Percentiles rank a stretch among this genome's conserved stretches.
phyloP scores from a whole-genome alignment of 257 asterid species.

The Salvia hispanica region DNA sequence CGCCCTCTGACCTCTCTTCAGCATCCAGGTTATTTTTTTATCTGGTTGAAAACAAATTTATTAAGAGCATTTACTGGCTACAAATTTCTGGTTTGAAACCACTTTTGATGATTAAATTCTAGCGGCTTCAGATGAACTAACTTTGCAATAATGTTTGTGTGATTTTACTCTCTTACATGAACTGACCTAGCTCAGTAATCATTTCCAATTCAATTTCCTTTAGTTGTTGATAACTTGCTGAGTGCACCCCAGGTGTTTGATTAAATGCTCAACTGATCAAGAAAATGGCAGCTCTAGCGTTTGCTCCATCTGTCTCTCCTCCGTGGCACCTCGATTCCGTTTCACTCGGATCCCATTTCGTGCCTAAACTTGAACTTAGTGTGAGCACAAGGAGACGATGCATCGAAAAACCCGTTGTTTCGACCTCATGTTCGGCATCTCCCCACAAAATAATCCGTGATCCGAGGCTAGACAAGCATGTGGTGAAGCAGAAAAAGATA shows the following conservation, averaged over 20 bases:
- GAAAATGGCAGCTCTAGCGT: slow-evolving; percentile 25
- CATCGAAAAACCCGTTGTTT: background rate
- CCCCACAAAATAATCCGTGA: slow-evolving; percentile 75
- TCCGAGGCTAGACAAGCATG: slow-evolving; percentile 72
- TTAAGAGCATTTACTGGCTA: too few relatives aligned
- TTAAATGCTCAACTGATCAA: slow-evolving; percentile 34
- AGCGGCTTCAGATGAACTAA: too few relatives aligned
- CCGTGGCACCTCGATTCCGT: slow-evolving; percentile 10
- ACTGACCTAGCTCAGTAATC: too few relatives aligned
- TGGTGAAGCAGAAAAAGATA: slow-evolving; percentile 67
- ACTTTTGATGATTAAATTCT: too few relatives aligned
- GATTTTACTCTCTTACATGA: too few relatives aligned
- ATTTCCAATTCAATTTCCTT: too few relatives aligned
- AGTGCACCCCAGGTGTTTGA: slow-evolving; percentile 42
- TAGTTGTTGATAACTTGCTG: background rate
- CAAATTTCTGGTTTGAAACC: too few relatives aligned
- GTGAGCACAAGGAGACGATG: slow-evolving; percentile 6
- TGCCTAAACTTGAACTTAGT: slow-evolving; percentile 3
- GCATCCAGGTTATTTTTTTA: too few relatives aligned
- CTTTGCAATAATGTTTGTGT: too few relatives aligned
- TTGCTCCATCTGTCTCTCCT: slow-evolving; percentile 21
- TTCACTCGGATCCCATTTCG: slow-evolving; percentile 38
- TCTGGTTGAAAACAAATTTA: too few relatives aligned
- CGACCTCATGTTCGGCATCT: slow-evolving; percentile 53
- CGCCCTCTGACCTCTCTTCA: too few relatives aligned